Evolutionary conservation across 768 basidiomycete species (phyloP).

Genomic region (Chalciporus pseudorubinellus): DNA sequence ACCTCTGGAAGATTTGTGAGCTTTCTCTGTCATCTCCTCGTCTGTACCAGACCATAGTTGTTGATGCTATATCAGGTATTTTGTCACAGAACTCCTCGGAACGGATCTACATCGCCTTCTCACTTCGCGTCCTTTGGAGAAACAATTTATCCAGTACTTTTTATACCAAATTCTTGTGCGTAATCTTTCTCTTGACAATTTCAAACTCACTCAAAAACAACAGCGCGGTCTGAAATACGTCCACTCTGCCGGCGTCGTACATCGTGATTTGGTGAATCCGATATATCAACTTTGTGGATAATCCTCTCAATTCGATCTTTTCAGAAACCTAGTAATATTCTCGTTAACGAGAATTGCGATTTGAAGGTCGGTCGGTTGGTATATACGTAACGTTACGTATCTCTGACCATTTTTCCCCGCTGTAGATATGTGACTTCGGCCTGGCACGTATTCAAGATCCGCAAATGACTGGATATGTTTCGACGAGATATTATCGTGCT

Average conservation of each 20-base stretch:
- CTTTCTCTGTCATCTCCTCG: slow-evolving; percentile 7
- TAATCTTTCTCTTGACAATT: slow-evolving; percentile 9
- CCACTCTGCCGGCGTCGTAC: slow-evolving; percentile 98
- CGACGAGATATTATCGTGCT: slow-evolving; percentile 97
- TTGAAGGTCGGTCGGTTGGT: slow-evolving; percentile 63
- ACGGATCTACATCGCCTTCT: slow-evolving; percentile 97
- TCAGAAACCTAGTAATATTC: slow-evolving; percentile 98
- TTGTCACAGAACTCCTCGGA: slow-evolving; percentile 96
- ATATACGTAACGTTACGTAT: not conserved
- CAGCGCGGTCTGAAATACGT: slow-evolving; percentile 99
- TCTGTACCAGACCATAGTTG: too few species aligned
- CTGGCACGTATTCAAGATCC: slow-evolving; percentile 98
- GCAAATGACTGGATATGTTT: slow-evolving; percentile 99
- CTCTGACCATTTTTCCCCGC: slow-evolving; percentile 11
- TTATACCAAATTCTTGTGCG: slow-evolving; percentile 95
- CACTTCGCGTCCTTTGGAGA: slow-evolving; percentile 95
- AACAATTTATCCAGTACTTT: slow-evolving; percentile 99
- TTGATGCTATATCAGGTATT: slow-evolving; percentile 63
- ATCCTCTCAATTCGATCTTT: not conserved
- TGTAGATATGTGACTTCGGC: slow-evolving; percentile 97
- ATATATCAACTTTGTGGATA: not conserved
- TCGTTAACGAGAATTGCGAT: slow-evolving; percentile 99
- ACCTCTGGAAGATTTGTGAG: slow-evolving; percentile 95
- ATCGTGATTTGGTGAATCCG: slow-evolving; percentile 81
- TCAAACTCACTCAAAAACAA: slow-evolving; percentile 7